phyloP scores from a whole-genome alignment of 768 basidiomycete species.

The Suillus brevipes region DNA sequence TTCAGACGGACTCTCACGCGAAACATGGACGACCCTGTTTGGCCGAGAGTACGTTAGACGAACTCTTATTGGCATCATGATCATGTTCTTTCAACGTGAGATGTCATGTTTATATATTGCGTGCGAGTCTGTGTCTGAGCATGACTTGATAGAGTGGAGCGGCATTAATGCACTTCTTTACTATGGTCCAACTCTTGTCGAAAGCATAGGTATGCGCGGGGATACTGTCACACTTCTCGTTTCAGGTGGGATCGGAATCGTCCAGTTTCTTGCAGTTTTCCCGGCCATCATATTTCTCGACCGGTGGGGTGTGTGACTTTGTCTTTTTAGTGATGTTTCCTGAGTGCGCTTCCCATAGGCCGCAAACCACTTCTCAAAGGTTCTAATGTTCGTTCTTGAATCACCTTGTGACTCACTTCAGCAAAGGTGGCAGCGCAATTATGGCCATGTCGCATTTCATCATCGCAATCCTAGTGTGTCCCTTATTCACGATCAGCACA shows the following conservation, averaged over 20 bases:
- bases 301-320: slow-evolving; percentile 45
- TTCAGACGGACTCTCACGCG: slow-evolving; percentile 22
- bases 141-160: slow-evolving; percentile 64
- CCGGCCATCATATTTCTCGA: slow-evolving; percentile 77
- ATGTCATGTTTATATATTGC: slow-evolving; percentile 22
- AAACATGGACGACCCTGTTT: slow-evolving; percentile 62
- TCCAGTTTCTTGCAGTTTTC: slow-evolving; percentile 74
- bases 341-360: slow-evolving; percentile 37
- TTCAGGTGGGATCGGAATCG: slow-evolving; percentile 76
- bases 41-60: slow-evolving; percentile 52
- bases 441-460: slow-evolving; percentile 68
- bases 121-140: not conserved
- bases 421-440: slow-evolving; percentile 52
- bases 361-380: slow-evolving; percentile 63
- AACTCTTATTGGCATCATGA: slow-evolving; percentile 67
- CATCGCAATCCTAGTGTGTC: slow-evolving; percentile 61
- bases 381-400: slow-evolving; percentile 15
- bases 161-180: slow-evolving; percentile 85
- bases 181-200: slow-evolving; percentile 75
- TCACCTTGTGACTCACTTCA: not conserved
- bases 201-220: slow-evolving; percentile 60
- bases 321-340: slow-evolving; percentile 2
- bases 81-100: slow-evolving; percentile 84
- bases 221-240: slow-evolving; percentile 63
- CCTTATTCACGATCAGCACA: too few species aligned